Evolutionary conservation across 495 filamentous ascomycete species (phyloP).

Genomic region (Aspergillus sclerotioniger): DNA sequence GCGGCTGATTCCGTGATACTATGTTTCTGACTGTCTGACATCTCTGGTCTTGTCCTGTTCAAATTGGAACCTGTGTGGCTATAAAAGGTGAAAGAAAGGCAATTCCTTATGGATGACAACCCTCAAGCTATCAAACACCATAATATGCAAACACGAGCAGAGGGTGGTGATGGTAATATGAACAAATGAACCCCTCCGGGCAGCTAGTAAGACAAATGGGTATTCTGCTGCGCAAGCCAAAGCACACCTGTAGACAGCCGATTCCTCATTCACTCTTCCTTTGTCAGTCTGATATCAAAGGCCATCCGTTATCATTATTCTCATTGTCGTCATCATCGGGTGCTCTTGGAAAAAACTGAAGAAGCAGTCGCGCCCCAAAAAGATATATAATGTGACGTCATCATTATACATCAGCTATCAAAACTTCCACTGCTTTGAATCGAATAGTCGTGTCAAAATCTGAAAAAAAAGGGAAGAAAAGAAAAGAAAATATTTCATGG

Average conservation of each 20-base stretch:
- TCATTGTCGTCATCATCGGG: neutral
- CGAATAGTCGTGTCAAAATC: neutral
- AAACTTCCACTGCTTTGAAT: neutral
- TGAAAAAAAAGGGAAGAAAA: neutral
- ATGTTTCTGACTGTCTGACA: neutral
- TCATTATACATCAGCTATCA: neutral
- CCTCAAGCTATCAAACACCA: neutral
- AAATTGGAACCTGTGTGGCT: too few relatives aligned
- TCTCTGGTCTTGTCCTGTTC: neutral
- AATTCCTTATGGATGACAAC: neutral
- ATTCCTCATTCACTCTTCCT: neutral
- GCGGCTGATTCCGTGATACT: neutral
- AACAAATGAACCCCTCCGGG: too few relatives aligned
- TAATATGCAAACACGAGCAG: too few relatives aligned
- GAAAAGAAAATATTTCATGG: conserved; percentile 9
- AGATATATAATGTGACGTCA: neutral
- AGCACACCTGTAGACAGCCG: neutral
- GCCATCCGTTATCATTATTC: neutral
- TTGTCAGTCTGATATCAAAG: neutral
- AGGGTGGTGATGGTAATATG: too few relatives aligned
- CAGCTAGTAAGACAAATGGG: too few relatives aligned
- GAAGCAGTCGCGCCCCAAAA: neutral
- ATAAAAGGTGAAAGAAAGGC: too few relatives aligned
- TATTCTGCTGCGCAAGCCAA: neutral
- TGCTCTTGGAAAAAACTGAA: neutral